Base-by-base conservation (phyloP, 108 stramenopile genomes). In the Pseudonitzschia multiseries region DNA sequence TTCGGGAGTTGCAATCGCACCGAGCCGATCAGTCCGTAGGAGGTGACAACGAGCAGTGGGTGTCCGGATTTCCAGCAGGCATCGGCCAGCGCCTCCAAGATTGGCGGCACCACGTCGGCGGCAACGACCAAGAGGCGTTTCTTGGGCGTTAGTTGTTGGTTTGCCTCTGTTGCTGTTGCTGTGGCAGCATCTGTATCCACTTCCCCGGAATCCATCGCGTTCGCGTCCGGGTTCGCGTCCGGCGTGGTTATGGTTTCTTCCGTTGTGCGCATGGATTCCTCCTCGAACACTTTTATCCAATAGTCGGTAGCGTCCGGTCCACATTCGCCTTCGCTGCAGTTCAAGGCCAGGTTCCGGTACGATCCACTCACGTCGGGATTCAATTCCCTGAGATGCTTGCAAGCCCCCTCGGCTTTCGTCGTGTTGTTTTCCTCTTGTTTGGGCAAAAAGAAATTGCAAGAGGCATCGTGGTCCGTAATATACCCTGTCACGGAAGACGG, bases 11-110 rank as follows among this genome's bases (percentile, higher is more conserved):
- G 92, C 20, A 96, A 43, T 1, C 96, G 89, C 9, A 97, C 85
- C 17, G 71, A 66, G 10, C 99, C 98, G 9, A 99, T 64, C 27
- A 99, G 52, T 24, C 99, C 99, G 67, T 95, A 97, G 42, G 91
- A 85, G 10, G 90, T 78, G 3, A 90, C 87, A 36, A 85, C 71
- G 26, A 99, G 22, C 26, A 98, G 79, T 0, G 98, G 96, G 9
- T 89, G 41, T 4, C 71, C 59, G 1, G 36, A 60, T 12, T 44
- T 46, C 54, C 81, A 82, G 65, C 93, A 94, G 1, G 81, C 71
- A 15, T 65, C 53, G 1, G 89, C 86, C 59, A 99, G 70, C 28
- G 70, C 56, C 21, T 87, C 74, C 21, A 92, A 63, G 18, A 92
- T 61, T 1, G 63, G 8, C 8, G 87, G 83, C 4, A 41, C 33